Evolutionary conservation across 495 filamentous ascomycete genomes (phyloP).

Genomic region (Darksidea phi): DNA sequence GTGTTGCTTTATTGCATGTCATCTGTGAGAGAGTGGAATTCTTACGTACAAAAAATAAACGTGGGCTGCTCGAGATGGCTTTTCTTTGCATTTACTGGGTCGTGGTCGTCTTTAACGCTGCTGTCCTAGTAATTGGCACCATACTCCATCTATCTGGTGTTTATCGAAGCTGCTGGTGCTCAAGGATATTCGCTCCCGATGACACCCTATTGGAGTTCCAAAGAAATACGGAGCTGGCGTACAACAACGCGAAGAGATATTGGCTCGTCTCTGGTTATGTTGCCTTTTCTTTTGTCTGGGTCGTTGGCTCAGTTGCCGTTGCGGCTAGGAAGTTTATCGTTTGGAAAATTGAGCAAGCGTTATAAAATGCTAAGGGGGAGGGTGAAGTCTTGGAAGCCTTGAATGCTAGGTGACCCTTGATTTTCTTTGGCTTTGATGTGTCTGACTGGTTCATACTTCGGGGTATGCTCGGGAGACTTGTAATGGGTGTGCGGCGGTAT

Average conservation of each 20-base stretch:
- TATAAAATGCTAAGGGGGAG: too few species aligned
- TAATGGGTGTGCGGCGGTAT: too few species aligned
- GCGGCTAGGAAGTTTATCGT: background rate
- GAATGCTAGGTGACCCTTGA: too few species aligned
- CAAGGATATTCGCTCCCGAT: background rate
- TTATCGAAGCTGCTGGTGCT: background rate
- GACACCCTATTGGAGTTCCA: background rate
- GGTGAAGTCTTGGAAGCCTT: too few species aligned
- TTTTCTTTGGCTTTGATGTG: too few species aligned
- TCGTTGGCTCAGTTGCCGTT: background rate
- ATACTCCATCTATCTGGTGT: background rate
- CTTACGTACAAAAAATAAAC: background rate
- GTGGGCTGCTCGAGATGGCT: background rate
- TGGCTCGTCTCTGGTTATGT: background rate
- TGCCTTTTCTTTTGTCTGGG: background rate
- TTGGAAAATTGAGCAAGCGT: constrained; percentile 1
- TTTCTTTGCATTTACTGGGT: background rate
- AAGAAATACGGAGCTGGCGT: background rate
- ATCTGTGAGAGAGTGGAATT: background rate
- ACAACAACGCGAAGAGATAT: background rate
- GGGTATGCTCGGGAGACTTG: too few species aligned
- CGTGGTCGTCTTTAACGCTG: background rate
- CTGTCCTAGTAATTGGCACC: background rate
- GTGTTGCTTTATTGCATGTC: background rate
- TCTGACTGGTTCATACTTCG: too few species aligned